phyloP scores from a whole-genome alignment of 129 eudicot species.

The Solidago caesia region DNA sequence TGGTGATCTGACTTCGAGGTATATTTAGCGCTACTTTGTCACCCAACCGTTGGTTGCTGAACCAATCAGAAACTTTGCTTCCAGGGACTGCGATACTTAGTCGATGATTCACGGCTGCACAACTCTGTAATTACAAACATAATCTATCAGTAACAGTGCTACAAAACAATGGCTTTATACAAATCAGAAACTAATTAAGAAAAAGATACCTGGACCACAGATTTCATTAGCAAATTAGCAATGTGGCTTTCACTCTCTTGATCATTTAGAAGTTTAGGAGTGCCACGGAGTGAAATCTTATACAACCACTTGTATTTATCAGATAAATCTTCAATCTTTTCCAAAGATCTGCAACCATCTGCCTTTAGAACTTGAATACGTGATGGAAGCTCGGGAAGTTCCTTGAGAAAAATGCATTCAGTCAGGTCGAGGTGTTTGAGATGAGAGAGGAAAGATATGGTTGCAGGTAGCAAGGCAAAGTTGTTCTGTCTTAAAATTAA shows the following conservation, averaged over 20 bases:
- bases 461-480: background rate
- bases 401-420: background rate
- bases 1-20: constrained; percentile 10
- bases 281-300: constrained; percentile 13
- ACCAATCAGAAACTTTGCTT: constrained; percentile 13
- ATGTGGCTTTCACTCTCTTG: constrained; percentile 7
- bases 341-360: constrained; percentile 13
- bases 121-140: constrained; percentile 1
- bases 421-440: constrained; percentile 17
- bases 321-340: constrained; percentile 13
- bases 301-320: constrained; percentile 5
- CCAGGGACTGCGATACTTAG: constrained; percentile 4
- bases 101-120: constrained; percentile 22
- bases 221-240: constrained; percentile 9
- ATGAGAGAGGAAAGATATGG: background rate
- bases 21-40: constrained; percentile 5
- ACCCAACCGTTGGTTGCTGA: constrained; percentile 4
- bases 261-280: background rate
- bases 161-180: background rate
- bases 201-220: constrained; percentile 13
- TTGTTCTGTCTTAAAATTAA: background rate
- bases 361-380: constrained; percentile 27
- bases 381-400: constrained; percentile 15
- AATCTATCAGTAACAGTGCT: background rate
- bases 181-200: constrained; percentile 2